Percentiles rank a stretch among this genome's conserved stretches.
These are phyloP conservation scores for Chrysosphaeria jannelii DNA, from an alignment of 2,329 filamentous ascomycete species.

Conservation along the genomic window DNA sequence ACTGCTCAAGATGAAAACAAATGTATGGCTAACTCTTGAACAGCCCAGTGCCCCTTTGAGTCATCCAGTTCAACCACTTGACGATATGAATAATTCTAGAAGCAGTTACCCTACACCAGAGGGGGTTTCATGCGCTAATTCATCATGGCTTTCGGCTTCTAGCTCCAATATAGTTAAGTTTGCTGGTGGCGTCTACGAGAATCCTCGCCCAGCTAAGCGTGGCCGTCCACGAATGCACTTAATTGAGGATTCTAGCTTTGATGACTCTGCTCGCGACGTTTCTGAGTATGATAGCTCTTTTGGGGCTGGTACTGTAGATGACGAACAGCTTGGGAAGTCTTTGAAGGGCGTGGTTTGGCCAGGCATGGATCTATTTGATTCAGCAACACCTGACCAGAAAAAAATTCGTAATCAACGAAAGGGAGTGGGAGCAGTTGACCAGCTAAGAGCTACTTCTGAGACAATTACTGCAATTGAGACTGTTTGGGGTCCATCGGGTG, in stretches of 20 bases:
- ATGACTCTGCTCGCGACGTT: not conserved
- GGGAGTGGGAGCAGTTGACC: constrained; percentile 34
- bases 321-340: not conserved
- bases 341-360: constrained; percentile 47
- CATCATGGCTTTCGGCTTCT: constrained; percentile 9
- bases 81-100: no score
- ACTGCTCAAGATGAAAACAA: constrained; percentile 6
- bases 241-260: no score
- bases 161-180: no score
- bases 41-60: no score
- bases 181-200: no score
- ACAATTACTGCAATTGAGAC: constrained; percentile 32
- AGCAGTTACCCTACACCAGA: no score
- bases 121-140: no score
- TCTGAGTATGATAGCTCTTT: not conserved
- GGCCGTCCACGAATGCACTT: no score
- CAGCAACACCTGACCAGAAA: constrained; percentile 42
- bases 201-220: no score
- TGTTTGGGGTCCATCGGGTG: constrained; percentile 24
- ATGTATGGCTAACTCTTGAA: no score
- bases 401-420: constrained; percentile 55
- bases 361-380: constrained; percentile 59
- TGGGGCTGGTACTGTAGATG: not conserved
- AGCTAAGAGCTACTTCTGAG: constrained; percentile 32
- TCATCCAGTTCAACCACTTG: no score